A percentile compares a stretch with the other conserved stretches of the same genome.
These are phyloP conservation scores for Xylaria longipes DNA, from an alignment of 495 filamentous ascomycete species.

Conservation along the genomic window DNA sequence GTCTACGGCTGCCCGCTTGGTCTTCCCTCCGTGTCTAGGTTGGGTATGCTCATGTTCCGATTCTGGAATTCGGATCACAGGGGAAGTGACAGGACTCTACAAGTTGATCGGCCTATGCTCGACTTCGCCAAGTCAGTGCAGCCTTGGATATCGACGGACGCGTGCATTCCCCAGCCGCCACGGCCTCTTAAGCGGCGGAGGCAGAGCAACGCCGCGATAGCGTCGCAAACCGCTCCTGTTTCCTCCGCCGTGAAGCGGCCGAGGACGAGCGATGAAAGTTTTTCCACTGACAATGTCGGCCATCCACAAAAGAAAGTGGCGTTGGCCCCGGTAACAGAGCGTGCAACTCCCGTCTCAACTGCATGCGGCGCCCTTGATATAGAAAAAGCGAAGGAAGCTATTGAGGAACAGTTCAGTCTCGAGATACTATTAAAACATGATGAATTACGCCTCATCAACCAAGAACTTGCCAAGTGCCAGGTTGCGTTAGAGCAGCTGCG, in stretches of 20 bases:
- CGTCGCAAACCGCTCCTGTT: slow-evolving; percentile 33
- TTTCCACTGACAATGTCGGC: slow-evolving; percentile 40
- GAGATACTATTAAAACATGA: slow-evolving; percentile 95
- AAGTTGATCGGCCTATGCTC: slow-evolving; percentile 44
- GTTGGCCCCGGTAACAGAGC: slow-evolving; percentile 32
- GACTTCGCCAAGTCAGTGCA: slow-evolving; percentile 39
- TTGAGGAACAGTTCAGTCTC: slow-evolving; percentile 85
- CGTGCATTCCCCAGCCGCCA: slow-evolving; percentile 28
- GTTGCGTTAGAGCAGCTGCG: slow-evolving; percentile 93
- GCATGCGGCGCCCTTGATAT: slow-evolving; percentile 29
- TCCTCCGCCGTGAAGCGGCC: slow-evolving; percentile 46
- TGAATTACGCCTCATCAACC: slow-evolving; percentile 91
- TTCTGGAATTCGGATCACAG: slow-evolving; percentile 57
- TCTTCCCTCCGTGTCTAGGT: slow-evolving; percentile 32
- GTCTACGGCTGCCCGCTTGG: slow-evolving; percentile 10
- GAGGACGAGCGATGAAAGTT: slow-evolving; percentile 38
- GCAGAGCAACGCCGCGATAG: slow-evolving; percentile 42
- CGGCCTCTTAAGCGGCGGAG: slow-evolving; percentile 39
- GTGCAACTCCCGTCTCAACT: slow-evolving; percentile 25
- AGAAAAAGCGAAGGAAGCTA: slow-evolving; percentile 67
- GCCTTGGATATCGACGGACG: slow-evolving; percentile 43
- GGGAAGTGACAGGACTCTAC: slow-evolving; percentile 53
- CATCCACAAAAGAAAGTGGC: slow-evolving; percentile 43
- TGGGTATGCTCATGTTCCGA: slow-evolving; percentile 54
- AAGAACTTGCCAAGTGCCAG: slow-evolving; percentile 96